Evolutionary conservation across 345 rosid genomes (phyloP).

Genomic region (Euclidium syriacum): DNA sequence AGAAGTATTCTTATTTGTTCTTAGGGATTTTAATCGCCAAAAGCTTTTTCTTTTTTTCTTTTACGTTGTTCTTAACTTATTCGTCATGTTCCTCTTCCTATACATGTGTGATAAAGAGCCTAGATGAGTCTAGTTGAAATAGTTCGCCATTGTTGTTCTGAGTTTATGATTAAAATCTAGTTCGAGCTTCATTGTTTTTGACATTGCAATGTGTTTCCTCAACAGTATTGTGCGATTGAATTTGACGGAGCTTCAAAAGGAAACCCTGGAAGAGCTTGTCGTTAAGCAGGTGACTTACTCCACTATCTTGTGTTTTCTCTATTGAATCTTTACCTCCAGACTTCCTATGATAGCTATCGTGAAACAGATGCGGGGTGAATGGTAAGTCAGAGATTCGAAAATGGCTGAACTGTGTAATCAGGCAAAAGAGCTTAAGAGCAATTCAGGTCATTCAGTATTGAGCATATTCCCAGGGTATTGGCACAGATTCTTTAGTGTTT

Average conservation of each 20-base stretch:
- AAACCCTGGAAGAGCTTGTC: slow-evolving; percentile 89
- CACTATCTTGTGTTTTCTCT: neutral
- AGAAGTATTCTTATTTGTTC: too few species aligned
- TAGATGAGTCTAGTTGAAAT: too few species aligned
- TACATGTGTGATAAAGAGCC: too few species aligned
- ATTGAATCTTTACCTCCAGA: too few species aligned
- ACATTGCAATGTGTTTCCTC: neutral
- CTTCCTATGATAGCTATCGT: neutral
- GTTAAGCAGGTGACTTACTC: slow-evolving; percentile 48
- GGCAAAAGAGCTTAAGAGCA: slow-evolving; percentile 51
- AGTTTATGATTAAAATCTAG: too few species aligned
- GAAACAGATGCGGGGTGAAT: slow-evolving; percentile 49
- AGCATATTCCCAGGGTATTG: slow-evolving; percentile 52
- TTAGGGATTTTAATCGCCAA: too few species aligned
- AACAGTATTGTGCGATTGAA: slow-evolving; percentile 58
- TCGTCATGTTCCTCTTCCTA: too few species aligned
- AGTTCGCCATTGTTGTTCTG: too few species aligned
- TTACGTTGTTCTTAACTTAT: too few species aligned
- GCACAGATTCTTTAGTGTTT: neutral
- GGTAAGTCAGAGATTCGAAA: slow-evolving; percentile 50
- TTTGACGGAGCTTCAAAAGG: slow-evolving; percentile 97
- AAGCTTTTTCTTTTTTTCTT: too few species aligned
- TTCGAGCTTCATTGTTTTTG: too few species aligned
- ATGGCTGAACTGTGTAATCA: slow-evolving; percentile 44
- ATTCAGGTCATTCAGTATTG: slow-evolving; percentile 50